Base-by-base conservation (phyloP, 1,284 basidiomycete species). In the Thecaphora thlaspeos region DNA sequence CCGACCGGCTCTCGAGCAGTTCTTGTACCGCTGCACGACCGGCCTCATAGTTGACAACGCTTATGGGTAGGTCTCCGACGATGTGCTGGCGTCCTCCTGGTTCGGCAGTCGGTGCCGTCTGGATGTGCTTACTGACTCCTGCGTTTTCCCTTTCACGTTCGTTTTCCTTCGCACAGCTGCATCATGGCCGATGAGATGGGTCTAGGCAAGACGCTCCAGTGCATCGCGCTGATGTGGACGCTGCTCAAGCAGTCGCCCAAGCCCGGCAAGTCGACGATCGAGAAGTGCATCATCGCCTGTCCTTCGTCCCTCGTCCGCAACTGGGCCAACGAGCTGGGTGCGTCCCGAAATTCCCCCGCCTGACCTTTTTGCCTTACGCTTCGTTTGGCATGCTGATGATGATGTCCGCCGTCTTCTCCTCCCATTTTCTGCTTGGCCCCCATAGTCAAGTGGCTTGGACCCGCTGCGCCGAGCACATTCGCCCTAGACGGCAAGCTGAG, bases 171-270 rank as follows among this genome's bases (percentile, higher is more conserved):
- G 19, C 7, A 10, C 48, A 79, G 93, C 0, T 97, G 94, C 73
- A 99, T 99, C 78, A 97, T 99, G 94, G 94, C 94, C 0, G 94
- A 98, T 77, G 94, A 95, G 80, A 98, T 97, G 94, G 94, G 95
- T 28, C 66, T 79, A 77, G 81, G 82, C 23, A 94, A 94, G 80
- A 96, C 93, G 4, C 82, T 98, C 8, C 94, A 99, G 77, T 98
- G 95, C 75, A 98, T 99, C 60, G 84, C 94, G 1, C 84, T 99
- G 22, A 81, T 99, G 69, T 98, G 92, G 91, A 97, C 94, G 0
- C 80, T 98, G n/a, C 81, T 97, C 56, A 96, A 93, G 78, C 95
- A 99, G 75, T 97, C 94, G 0, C 92, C 95, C 0, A 84, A 86
- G 43, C 82, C 92, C 0, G 85, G 88, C 23, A 95, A 88, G 77